phyloP scores from a whole-genome alignment of 108 stramenopile species.

The Nannochloropsis gaditana region DNA sequence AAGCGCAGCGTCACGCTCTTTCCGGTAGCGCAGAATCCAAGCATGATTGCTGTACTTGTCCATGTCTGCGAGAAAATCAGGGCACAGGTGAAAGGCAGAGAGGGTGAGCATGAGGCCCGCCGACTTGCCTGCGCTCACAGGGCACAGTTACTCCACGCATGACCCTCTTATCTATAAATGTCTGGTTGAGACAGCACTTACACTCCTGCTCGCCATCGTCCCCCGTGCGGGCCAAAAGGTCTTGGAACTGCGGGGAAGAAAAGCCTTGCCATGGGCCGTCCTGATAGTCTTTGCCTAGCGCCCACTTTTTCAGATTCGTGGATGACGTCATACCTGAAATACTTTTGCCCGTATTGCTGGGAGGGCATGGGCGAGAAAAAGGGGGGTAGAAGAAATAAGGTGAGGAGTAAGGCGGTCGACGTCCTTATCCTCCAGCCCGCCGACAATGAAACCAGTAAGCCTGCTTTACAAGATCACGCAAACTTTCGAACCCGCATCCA shows the following conservation, averaged over 20 bases:
- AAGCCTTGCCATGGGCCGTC: conserved; percentile 15
- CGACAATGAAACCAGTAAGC: too few species aligned
- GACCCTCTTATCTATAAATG: too few species aligned
- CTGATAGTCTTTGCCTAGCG: not conserved
- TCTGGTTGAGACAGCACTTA: not conserved
- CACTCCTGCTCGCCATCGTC: conserved; percentile 5
- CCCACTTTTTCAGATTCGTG: conserved; percentile 12
- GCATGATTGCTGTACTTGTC: not conserved
- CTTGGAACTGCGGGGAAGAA: conserved; percentile 4
- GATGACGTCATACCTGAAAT: conserved; percentile 2
- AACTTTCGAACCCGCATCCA: too few species aligned
- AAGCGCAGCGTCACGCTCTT: not conserved
- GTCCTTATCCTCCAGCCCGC: too few species aligned
- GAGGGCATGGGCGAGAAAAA: not conserved
- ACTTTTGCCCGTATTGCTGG: not conserved
- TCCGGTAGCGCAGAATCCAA: not conserved
- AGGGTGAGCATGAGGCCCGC: not conserved
- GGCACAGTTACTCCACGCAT: too few species aligned
- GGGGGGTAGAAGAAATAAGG: not conserved
- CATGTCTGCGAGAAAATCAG: not conserved
- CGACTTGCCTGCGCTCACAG: too few species aligned
- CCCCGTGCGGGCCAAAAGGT: not conserved
- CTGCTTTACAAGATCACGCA: too few species aligned
- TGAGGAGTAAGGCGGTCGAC: too few species aligned
- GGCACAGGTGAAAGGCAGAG: not conserved